Evolutionary conservation across 2,329 filamentous ascomycete genomes (phyloP).

Genomic region (Dendrostoma leiphaemia): DNA sequence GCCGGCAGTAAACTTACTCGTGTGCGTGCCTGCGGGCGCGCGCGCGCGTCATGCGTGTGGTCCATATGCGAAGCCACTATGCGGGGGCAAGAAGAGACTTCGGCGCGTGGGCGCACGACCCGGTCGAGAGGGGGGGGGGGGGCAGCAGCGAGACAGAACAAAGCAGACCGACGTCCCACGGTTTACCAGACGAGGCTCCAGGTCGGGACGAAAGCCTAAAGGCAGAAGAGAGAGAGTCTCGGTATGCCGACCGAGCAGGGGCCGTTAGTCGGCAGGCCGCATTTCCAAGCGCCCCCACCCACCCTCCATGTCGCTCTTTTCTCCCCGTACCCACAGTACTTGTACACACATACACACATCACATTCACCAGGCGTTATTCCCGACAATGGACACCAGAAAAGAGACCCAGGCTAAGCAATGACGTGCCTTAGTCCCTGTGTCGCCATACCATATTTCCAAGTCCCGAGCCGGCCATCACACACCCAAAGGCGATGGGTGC

Average conservation of each 20-base stretch:
- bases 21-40: not conserved
- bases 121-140: not conserved
- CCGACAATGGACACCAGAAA: too few species aligned
- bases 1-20: not conserved
- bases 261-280: not conserved
- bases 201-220: too few species aligned
- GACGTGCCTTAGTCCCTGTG: slow-evolving; percentile 16
- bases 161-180: too few species aligned
- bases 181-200: too few species aligned
- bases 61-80: not conserved
- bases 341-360: not conserved
- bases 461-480: not conserved
- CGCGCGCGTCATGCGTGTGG: not conserved
- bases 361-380: too few species aligned
- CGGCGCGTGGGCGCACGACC: too few species aligned
- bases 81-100: not conserved
- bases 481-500: not conserved
- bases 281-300: not conserved
- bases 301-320: too few species aligned
- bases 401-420: not conserved
- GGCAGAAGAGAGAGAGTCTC: too few species aligned
- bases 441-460: not conserved
- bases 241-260: not conserved
- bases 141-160: too few species aligned
- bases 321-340: not conserved